Evolutionary conservation across 441 rosid genomes (phyloP).

Genomic region (Isatis lusitanica): DNA sequence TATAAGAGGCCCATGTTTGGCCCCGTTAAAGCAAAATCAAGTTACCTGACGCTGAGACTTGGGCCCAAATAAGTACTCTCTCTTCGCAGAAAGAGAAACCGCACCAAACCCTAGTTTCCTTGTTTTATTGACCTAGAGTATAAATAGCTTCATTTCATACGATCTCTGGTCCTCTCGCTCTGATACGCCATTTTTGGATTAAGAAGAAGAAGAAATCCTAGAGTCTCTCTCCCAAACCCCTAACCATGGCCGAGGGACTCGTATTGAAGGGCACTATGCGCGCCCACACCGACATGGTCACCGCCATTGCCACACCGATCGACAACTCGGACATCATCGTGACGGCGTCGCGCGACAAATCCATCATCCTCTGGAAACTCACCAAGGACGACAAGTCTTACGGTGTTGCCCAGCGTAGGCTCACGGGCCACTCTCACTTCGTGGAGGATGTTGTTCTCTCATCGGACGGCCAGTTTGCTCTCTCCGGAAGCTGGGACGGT

Average conservation of each 20-base stretch:
- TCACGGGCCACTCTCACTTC: conserved; percentile 92
- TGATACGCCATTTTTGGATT: conserved; percentile 7
- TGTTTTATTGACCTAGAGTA: conserved; percentile 2
- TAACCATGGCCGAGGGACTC: conserved; percentile 59
- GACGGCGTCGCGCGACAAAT: conserved; percentile 90
- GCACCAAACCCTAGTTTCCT: conserved; percentile 22
- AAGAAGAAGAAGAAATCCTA: conserved; percentile 19
- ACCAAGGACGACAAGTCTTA: conserved; percentile 76
- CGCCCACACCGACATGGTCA: conserved; percentile 91
- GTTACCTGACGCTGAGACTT: neutral
- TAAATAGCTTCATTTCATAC: neutral
- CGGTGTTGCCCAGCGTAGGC: conserved; percentile 84
- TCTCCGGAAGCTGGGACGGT: conserved; percentile 95
- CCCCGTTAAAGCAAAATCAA: neutral
- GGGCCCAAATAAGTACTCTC: conserved; percentile 18
- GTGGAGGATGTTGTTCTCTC: conserved; percentile 93
- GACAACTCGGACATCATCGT: conserved; percentile 93
- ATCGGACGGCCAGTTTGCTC: conserved; percentile 97
- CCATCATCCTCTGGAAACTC: conserved; percentile 85
- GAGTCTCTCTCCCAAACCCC: conserved; percentile 11
- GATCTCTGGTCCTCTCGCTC: neutral
- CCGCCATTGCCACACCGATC: conserved; percentile 87
- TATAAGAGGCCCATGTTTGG: conserved; percentile 4
- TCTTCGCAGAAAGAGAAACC: neutral
- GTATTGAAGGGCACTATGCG: conserved; percentile 83